Evolutionary conservation across 129 eudicot species (phyloP).

Genomic region (Heracleum sosnowskyi): DNA sequence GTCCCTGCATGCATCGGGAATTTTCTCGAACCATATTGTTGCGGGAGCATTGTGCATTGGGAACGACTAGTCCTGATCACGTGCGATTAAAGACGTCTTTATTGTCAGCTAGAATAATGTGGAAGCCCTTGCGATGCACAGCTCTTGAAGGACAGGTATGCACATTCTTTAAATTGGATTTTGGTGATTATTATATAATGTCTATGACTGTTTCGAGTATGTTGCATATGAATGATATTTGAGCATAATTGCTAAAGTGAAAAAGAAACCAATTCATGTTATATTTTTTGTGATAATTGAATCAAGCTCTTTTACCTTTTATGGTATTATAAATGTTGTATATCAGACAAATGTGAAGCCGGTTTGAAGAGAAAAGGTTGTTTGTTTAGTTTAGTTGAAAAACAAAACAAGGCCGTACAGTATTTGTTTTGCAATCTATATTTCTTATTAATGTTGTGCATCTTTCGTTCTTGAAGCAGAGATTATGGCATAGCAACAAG

Average conservation of each 20-base stretch:
- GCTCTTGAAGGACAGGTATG: conserved; percentile 32
- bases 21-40: neutral
- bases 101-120: conserved; percentile 4
- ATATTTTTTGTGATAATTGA: too few species aligned
- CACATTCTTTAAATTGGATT: neutral
- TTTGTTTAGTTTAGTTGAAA: neutral
- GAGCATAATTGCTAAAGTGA: neutral
- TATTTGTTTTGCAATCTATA: neutral
- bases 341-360: neutral
- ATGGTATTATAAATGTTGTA: neutral
- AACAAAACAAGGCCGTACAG: neutral
- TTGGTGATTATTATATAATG: neutral
- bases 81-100: neutral
- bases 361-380: neutral
- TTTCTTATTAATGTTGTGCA: neutral
- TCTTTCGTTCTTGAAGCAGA: neutral
- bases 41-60: neutral
- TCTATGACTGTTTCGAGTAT: neutral
- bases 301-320: neutral
- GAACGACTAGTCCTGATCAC: neutral
- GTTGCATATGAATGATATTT: neutral
- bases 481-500: neutral
- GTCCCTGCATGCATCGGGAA: neutral
- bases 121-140: conserved; percentile 27
- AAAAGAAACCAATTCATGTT: neutral